Evolutionary conservation across 2,329 filamentous ascomycete species (phyloP), one percentile per base, ranked within the genome.

Genomic region (Pseudogymnoascus sp.): DNA sequence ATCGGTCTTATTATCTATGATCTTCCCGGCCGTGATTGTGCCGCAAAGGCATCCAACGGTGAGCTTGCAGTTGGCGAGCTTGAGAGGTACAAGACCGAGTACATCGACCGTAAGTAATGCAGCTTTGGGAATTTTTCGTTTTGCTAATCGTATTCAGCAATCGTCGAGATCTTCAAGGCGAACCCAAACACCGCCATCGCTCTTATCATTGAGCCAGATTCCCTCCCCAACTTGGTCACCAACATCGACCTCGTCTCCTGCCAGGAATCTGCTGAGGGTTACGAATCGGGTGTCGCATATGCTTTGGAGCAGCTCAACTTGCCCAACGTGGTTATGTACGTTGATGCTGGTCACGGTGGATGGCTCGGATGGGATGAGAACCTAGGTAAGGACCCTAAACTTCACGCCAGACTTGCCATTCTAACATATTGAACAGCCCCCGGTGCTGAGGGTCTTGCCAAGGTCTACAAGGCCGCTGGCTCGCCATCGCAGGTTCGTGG

Each of bases 301-400:
- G 80, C 80, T 45, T 61, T 82, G 62, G 74, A 72, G 62, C 69
- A 75, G 58, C 75, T 82, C 26, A 77, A 82, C 69, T 73, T 82
- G 9, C 76, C 78, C 61, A 80, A 83, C 65, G 79, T 83, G 23
- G 74, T 76, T 69, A 80, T 81, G 79, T 83, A 82, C 64, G 72
- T 82, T 52, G 80, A 82, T 63, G 80, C 78, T 23, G 80, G 79
- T 28, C 80, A 83, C 68, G 79, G 77, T 5, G 81, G 81, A 60
- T 83, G 81, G 80, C 75, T 82, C 59, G 80, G 81, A 60, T 83
- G 80, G 80, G 71, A 75, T 4, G 79, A 76, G 21, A 82, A 83
- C 69, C 73, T 82, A 37, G n/a, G 63, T 67, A 45, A 23, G 65
- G 58, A 3, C 4, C 30, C 28, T 23, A 37, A 3, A 21, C n/a